Evolutionary conservation across 78 protist genomes (phyloP).

Genomic region (Dictyostelium citrinum): DNA sequence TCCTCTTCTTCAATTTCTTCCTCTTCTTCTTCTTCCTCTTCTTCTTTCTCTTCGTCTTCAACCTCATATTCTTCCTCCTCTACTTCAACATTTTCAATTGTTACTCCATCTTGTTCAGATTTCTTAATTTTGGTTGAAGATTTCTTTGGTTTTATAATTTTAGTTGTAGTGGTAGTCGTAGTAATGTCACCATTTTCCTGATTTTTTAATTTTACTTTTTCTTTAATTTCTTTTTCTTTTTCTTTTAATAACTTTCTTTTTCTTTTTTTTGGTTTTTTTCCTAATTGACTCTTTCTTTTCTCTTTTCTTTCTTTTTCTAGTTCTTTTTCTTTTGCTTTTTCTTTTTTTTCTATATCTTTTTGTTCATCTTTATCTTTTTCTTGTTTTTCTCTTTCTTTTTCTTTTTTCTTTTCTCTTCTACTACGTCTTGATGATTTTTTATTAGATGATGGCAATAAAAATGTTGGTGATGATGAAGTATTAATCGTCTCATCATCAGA

Average conservation of each 20-base stretch:
- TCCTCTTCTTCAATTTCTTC: not conserved
- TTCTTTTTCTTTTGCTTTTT: not conserved
- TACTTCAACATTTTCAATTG: not conserved
- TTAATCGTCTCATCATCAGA: not conserved
- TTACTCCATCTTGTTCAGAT: not conserved
- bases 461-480: not conserved
- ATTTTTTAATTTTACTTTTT: slow-evolving; percentile 4
- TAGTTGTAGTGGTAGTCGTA: too few relatives aligned
- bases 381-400: not conserved
- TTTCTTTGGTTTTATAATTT: not conserved
- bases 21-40: not conserved
- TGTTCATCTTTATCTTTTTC: slow-evolving; percentile 1
- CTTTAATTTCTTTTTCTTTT: not conserved
- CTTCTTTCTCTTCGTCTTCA: not conserved
- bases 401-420: not conserved
- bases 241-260: not conserved
- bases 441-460: not conserved
- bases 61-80: not conserved
- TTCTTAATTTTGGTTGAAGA: not conserved
- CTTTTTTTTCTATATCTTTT: not conserved
- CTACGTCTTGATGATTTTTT: not conserved
- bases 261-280: not conserved
- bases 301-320: not conserved
- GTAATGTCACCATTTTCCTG: not conserved
- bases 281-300: not conserved